Evolutionary conservation across 345 rosid species (phyloP).

Genomic region (Zanthoxylum bungeanum): DNA sequence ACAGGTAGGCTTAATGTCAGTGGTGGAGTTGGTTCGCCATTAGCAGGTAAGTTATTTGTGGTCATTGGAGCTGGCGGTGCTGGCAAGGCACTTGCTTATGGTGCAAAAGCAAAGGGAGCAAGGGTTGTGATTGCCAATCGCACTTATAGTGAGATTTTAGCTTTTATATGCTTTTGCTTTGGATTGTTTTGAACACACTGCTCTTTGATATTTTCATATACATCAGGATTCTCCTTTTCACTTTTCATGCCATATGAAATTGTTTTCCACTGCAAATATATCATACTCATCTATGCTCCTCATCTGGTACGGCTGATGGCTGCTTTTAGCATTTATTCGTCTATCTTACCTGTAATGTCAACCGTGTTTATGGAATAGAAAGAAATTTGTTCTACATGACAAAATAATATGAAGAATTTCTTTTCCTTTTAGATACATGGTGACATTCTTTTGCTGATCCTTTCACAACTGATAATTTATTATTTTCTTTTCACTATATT

Average conservation of each 20-base stretch:
- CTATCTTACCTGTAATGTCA: background rate
- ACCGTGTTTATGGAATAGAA: background rate
- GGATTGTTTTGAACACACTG: background rate
- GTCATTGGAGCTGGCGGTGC: slow-evolving; percentile 98
- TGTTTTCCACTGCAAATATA: background rate
- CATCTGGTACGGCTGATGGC: background rate
- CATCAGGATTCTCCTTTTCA: background rate
- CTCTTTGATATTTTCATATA: background rate
- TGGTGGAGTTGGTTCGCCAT: slow-evolving; percentile 43
- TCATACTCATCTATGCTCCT: background rate
- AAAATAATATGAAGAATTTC: background rate
- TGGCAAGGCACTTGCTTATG: slow-evolving; percentile 93
- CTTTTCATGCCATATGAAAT: background rate
- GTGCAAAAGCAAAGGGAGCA: slow-evolving; percentile 91
- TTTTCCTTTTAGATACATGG: background rate
- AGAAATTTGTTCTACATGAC: background rate
- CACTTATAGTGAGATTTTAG: slow-evolving; percentile 52
- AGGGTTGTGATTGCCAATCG: slow-evolving; percentile 86
- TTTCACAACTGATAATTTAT: background rate
- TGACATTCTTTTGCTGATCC: background rate
- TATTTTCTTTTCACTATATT: background rate
- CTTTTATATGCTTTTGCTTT: background rate
- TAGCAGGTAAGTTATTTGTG: slow-evolving; percentile 77
- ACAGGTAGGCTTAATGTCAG: slow-evolving; percentile 42
- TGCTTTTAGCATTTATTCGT: background rate